Base-by-base conservation (phyloP, 257 asterid species). In the Solanum peruvianum region DNA sequence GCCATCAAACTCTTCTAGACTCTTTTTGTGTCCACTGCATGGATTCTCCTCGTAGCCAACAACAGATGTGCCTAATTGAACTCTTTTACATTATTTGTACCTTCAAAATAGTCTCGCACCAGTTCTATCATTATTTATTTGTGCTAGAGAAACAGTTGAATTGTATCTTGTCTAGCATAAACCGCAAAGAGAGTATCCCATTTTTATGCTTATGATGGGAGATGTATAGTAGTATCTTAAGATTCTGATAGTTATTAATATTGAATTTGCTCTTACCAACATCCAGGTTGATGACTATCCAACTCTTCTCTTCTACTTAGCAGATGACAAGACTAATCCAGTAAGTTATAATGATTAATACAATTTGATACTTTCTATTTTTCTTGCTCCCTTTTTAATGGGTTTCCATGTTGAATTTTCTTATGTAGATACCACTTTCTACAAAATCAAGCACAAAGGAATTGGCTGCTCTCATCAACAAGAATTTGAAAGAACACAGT, bases 271-370 rank as follows among this genome's bases (percentile, higher is more conserved):
- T 49, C 45, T 81, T 49, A 47, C 20, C 69, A 31, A 81, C 35
- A 77, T 88, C 89, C 96, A 94, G 98, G 98, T 93, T 77, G 96
- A 94, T 89, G 99, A 97, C 64, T 97, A 93, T 83, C 99, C 98
- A 35, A 31, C 95, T 2, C 87, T 97, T 84, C 92, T 96, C 83
- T 96, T 97, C 93, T 97, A 93, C 95, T 93, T 93, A 8, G 94
- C 94, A 7, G 88, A 45, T 71, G 94, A 96, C 90, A 97, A 94
- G 92, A 87, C 93, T 76, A 94, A 91, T 82, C 97, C 95, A 87
- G 98, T 97, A 92, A 88, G 27, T 41, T 75, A 37, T 62, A 82
- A 44, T 62, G 33, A 25, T 25, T 25, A 56, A 86, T 9, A 29
- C 35, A 27, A 3, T 60, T 44, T n/a, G 27, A 8, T 82, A 16